Evolutionary conservation across 2,329 filamentous ascomycete species (phyloP), one percentile per base, ranked within the genome.

Genomic region (Colletotrichum euphorbiae): DNA sequence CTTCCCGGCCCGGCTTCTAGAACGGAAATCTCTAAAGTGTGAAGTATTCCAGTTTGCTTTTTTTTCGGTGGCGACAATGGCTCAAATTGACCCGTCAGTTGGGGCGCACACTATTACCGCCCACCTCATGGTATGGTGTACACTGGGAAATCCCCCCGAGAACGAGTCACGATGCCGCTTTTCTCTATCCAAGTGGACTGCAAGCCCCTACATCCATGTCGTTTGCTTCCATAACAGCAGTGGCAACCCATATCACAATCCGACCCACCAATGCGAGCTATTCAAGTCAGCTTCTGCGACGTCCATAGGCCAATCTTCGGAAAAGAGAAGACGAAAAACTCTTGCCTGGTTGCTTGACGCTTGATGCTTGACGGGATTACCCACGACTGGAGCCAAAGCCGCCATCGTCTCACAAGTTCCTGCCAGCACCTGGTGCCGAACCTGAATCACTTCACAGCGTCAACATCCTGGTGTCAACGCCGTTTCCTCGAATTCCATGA

Each of bases 1-100:
- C 38, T 17, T 31, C 45, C 38, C 52, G 56, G 61, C 61, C 55
- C 55, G 50, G 40, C 67, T 69, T 69, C 67, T 67, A 69, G 67
- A 67, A 69, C 31, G 45, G 43, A 51, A 58, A 40, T 38, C 17
- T 17, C 9, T 24, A 5, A 13, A 13, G 36, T 15, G 4, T 38
- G 3, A 11, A 38, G 24, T 28, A 38, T 38, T 13, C 36, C 19
- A 54, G n/a, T 3, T 21, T 58, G 48, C n/a, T 40, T 63, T 67
- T 48, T 57, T 9, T 42, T 19, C 7, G 24, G 36, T 48, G 21
- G 28, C 33, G 24, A 54, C 62, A 21, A 48, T 31, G 48, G 31
- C 63, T 55, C 21, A 11, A 51, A n/a, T 38, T 17, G 43, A 31
- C 42, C 61, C 2, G 31, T 55, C 58, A 52, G 42, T 43, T 45